Base-by-base conservation (phyloP, 305 asterid genomes). In the Nicotiana rustica region DNA sequence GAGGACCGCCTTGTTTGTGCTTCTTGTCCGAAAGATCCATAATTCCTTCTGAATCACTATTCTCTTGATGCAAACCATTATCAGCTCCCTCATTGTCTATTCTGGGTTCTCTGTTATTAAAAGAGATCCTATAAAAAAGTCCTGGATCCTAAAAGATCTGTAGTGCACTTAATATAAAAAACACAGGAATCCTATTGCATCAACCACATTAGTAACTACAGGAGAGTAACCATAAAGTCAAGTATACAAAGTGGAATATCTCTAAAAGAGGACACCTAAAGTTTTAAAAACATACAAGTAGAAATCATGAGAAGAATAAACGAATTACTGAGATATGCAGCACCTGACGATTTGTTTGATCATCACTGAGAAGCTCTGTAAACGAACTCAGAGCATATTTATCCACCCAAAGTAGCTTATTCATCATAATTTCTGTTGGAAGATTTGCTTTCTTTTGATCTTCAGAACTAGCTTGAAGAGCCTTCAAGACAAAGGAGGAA, bases 171-270 rank as follows among this genome's bases (percentile, higher is more conserved):
- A 77, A 95, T 89, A 79, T 92, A 94, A 86, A 87, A 95, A 86
- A 94, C 99, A 86, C 90, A 89, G 84, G 93, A 89, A 88, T 95
- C 99, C 99, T 98, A 95, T 83, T 95, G 99, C 87, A 93, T 95
- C 88, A 95, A 90, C 99, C 99, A 95, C 82, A 91, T 85, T 82
- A 95, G 96, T 82, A 95, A 97, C 99, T 92, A 90, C 86, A 86
- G 65, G 80, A 83, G 10, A 81, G 75, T 84, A 81, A 82, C 65
- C 71, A 65, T 21, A 84, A 78, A 41, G 80, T 78, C 83, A 33
- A 68, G 80, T 19, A 68, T 76, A 10, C 62, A 59, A 15, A 71
- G 80, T 5, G 59, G 21, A 41, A 79, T 19, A 75, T 73, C 73
- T 17, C 77, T 21, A n/a, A 69, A 71, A 41, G 47, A 83, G 83